These are phyloP conservation scores for Sporisorium iseilematis-ciliati DNA, from an alignment of 1,284 basidiomycete genomes.

Conservation along the genomic window DNA sequence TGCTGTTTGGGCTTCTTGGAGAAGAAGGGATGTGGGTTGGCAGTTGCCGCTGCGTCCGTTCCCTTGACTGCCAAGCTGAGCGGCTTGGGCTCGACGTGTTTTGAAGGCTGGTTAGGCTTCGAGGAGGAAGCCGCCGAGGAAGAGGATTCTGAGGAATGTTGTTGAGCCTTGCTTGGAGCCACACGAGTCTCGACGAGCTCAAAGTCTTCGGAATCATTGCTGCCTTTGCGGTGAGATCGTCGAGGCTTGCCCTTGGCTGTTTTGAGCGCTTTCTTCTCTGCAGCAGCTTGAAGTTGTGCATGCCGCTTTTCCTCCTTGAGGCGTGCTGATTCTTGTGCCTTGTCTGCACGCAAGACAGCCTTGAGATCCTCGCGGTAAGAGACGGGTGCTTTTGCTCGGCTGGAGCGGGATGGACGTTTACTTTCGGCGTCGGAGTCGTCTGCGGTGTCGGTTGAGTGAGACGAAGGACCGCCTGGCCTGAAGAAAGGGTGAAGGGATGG, in stretches of 20 bases:
- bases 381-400: slow-evolving; percentile 25
- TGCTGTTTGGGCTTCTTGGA: slow-evolving; percentile 25
- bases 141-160: background rate
- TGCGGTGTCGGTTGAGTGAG: slow-evolving; percentile 4
- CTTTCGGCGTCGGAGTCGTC: slow-evolving; percentile 8
- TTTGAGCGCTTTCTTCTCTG: slow-evolving; percentile 15
- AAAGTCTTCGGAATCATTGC: slow-evolving; percentile 14
- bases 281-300: slow-evolving; percentile 5
- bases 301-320: slow-evolving; percentile 24
- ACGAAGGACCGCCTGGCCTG: slow-evolving; percentile 1
- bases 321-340: slow-evolving; percentile 26
- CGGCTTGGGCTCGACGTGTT: slow-evolving; percentile 20
- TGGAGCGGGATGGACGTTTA: slow-evolving; percentile 25
- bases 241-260: background rate
- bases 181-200: slow-evolving; percentile 27
- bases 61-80: slow-evolving; percentile 43
- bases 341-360: slow-evolving; percentile 46
- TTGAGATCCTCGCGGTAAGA: slow-evolving; percentile 52
- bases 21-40: slow-evolving; percentile 45
- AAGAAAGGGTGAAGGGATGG: slow-evolving; percentile 37
- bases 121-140: background rate
- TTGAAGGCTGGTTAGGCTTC: slow-evolving; percentile 3
- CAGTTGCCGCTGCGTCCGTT: slow-evolving; percentile 8
- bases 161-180: background rate
- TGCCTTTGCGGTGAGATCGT: background rate